Evolutionary conservation across 1,139 yeast species (phyloP).

Genomic region (Zhuliangozyma parablackwelliae): DNA sequence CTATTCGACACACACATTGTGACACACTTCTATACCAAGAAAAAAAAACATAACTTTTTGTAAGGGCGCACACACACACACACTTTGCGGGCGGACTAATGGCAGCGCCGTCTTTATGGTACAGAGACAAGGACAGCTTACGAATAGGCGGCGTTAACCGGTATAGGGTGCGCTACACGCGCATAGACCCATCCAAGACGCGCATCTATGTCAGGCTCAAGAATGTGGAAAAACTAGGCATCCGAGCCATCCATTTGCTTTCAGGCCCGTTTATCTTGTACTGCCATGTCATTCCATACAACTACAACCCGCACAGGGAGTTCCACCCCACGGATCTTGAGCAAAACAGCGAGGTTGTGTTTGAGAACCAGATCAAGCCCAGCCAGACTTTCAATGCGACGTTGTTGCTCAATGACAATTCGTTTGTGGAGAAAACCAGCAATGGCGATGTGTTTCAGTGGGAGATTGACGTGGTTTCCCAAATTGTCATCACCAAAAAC

Average conservation of each 20-base stretch:
- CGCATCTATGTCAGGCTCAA: slow-evolving; percentile 40
- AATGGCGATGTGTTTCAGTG: slow-evolving; percentile 47
- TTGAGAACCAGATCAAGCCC: slow-evolving; percentile 51
- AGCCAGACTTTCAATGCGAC: slow-evolving; percentile 54
- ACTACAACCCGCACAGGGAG: slow-evolving; percentile 33
- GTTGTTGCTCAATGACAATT: slow-evolving; percentile 45
- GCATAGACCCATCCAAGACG: slow-evolving; percentile 13
- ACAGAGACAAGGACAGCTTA: slow-evolving; percentile 32
- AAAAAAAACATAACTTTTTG: too few species aligned
- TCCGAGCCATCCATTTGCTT: slow-evolving; percentile 51
- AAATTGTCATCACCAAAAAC: slow-evolving; percentile 67
- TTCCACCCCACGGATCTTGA: slow-evolving; percentile 24
- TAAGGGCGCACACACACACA: too few species aligned
- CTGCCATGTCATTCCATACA: slow-evolving; percentile 53
- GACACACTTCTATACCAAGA: too few species aligned
- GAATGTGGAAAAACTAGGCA: slow-evolving; percentile 45
- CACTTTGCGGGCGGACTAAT: background rate
- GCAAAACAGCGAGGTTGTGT: slow-evolving; percentile 28
- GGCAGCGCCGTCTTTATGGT: slow-evolving; percentile 28
- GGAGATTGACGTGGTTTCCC: slow-evolving; percentile 80
- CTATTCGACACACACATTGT: too few species aligned
- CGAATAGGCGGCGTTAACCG: slow-evolving; percentile 39
- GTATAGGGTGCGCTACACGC: slow-evolving; percentile 26
- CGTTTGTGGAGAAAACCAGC: slow-evolving; percentile 16
- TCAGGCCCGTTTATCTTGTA: slow-evolving; percentile 61